These are phyloP conservation scores for Starmera pachycereana DNA, from an alignment of 805 yeast genomes.

Conservation along the genomic window DNA sequence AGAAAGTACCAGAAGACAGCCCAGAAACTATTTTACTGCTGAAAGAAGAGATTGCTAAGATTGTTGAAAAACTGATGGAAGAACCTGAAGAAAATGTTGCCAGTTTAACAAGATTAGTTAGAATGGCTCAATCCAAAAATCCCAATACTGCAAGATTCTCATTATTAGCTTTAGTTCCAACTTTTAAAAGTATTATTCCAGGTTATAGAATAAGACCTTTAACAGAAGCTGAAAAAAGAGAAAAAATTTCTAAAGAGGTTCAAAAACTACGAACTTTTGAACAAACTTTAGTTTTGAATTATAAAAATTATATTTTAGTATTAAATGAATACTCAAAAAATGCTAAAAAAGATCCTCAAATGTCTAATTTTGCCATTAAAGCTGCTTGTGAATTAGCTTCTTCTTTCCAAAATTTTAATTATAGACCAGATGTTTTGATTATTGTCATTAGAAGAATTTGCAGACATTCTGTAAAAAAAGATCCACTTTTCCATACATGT, in stretches of 20 bases:
- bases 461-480: slow-evolving; percentile 37
- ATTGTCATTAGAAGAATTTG: slow-evolving; percentile 60
- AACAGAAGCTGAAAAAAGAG: slow-evolving; percentile 70
- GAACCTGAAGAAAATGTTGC: slow-evolving; percentile 81
- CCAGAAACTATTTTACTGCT: slow-evolving; percentile 46
- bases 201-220: slow-evolving; percentile 79
- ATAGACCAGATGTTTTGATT: slow-evolving; percentile 61
- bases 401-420: slow-evolving; percentile 70
- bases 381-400: slow-evolving; percentile 73
- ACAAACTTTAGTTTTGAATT: slow-evolving; percentile 61
- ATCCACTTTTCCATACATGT: slow-evolving; percentile 44
- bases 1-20: slow-evolving; percentile 28
- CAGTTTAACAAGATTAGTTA: slow-evolving; percentile 53
- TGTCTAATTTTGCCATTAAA: slow-evolving; percentile 52
- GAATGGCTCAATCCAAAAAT: slow-evolving; percentile 60
- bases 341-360: slow-evolving; percentile 24
- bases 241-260: slow-evolving; percentile 77
- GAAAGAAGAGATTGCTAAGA: slow-evolving; percentile 75
- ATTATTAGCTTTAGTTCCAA: slow-evolving; percentile 69
- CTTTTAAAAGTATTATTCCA: slow-evolving; percentile 79
- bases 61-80: slow-evolving; percentile 70
- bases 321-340: slow-evolving; percentile 33
- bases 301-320: slow-evolving; percentile 53
- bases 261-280: slow-evolving; percentile 71
- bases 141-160: slow-evolving; percentile 61